Evolutionary conservation across 1,284 basidiomycete species (phyloP), one percentile per base, ranked within the genome.

Genomic region (Stygiomarasmius scandens): DNA sequence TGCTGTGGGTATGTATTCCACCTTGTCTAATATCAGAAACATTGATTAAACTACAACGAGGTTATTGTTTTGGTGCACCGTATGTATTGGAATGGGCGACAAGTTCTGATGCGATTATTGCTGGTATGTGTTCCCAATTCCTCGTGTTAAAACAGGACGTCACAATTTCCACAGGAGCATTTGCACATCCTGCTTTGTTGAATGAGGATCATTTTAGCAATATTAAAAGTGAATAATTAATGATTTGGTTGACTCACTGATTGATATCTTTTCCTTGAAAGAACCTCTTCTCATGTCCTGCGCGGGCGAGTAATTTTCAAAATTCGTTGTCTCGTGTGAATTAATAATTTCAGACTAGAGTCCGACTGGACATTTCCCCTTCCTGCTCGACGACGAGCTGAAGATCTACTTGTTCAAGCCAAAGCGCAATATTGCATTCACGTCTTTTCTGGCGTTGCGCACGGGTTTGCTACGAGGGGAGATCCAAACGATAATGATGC

Each of bases 1-100:
- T 38, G 64, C 73, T 0, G 70, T 69, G 34, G 69, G 68, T 70
- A 6, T 12, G 29, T 56, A 16, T 74, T 57, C 16, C n/a, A 20
- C 2, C 43, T 23, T 23, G 3, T 14, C 22, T 23, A n/a, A 4
- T 25, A 6, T 32, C 6, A 5, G 29, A 32, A 32, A 3, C 45
- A 23, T 49, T 22, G 38, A 6, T 11, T 9, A 24, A 19, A 55
- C n/a, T 38, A n/a, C 38, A 9, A 2, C 4, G 4, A 27, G 44
- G 4, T 14, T 55, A 56, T 32, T 51, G 59, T 22, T 60, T 61
- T 32, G 52, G 66, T 10, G 66, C 66, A 2, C 64, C 63, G 8
- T 63, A 63, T 41, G 64, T 66, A 2, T 60, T 66, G 61, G 56
- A 67, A n/a, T 41, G 38, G 38, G 38, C 38, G 4, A 41, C 11